A percentile compares a stretch with the other conserved stretches of the same genome.
phyloP scores from a whole-genome alignment of 768 basidiomycete genomes.

The Auriscalpium vulgare region DNA sequence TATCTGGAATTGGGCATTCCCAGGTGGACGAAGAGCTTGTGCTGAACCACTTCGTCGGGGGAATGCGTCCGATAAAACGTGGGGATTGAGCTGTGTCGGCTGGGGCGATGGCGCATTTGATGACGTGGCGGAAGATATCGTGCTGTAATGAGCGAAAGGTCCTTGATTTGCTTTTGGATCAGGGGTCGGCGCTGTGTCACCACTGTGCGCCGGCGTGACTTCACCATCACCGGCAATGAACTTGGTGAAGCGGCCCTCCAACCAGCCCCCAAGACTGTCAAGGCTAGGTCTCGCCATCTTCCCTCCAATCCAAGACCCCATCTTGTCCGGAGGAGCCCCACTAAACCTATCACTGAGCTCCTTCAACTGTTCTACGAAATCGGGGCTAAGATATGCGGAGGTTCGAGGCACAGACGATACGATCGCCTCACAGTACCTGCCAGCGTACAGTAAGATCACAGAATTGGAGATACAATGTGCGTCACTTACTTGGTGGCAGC shows the following conservation, averaged over 20 bases:
- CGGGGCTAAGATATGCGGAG: constrained; percentile 59
- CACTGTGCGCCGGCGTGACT: constrained; percentile 21
- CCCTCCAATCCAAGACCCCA: constrained; percentile 78
- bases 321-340: constrained; percentile 70
- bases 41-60: constrained; percentile 64
- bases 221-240: constrained; percentile 92
- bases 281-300: constrained; percentile 87
- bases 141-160: constrained; percentile 89
- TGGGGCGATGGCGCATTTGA: constrained; percentile 72
- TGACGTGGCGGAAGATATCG: constrained; percentile 80
- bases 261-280: constrained; percentile 85
- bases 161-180: constrained; percentile 46
- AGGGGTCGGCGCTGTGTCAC: constrained; percentile 26
- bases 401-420: constrained; percentile 51
- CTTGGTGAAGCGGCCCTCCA: constrained; percentile 88
- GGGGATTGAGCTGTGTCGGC: constrained; percentile 31
- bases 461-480: constrained; percentile 5
- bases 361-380: constrained; percentile 67
- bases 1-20: constrained; percentile 41
- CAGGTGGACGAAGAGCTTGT: constrained; percentile 45
- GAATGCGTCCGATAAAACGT: constrained; percentile 24
- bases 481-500: constrained; percentile 59
- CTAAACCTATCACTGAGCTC: constrained; percentile 72
- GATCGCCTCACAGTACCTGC: constrained; percentile 91
- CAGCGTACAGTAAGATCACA: background rate